These are phyloP conservation scores for Nakazawaea populi DNA, from an alignment of 805 yeast genomes.

Conservation along the genomic window DNA sequence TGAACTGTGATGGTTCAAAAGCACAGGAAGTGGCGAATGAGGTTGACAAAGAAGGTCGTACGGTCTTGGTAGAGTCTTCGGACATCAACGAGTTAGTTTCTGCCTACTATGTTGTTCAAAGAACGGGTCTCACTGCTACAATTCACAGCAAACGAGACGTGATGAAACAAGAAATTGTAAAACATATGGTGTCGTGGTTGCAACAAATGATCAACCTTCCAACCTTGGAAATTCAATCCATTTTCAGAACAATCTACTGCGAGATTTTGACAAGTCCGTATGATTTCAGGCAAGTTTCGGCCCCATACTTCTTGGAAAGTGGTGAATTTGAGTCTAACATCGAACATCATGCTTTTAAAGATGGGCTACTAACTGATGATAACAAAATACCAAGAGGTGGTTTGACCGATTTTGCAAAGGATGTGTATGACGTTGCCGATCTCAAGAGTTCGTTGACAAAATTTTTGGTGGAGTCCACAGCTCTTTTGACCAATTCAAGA, in stretches of 20 bases:
- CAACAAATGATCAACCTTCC: conserved; percentile 32
- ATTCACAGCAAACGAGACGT: conserved; percentile 46
- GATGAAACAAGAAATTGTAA: conserved; percentile 40
- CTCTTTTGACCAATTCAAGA: conserved; percentile 33
- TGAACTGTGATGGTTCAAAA: conserved; percentile 2
- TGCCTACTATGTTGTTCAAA: conserved; percentile 33
- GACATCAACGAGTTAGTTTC: conserved; percentile 21
- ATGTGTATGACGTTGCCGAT: conserved; percentile 21
- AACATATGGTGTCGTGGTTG: conserved; percentile 47
- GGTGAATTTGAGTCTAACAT: background rate
- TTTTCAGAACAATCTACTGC: conserved; percentile 36
- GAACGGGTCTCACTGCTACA: conserved; percentile 50
- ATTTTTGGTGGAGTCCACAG: background rate
- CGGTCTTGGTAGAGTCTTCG: conserved; percentile 31
- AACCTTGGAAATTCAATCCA: conserved; percentile 29
- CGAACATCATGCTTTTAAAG: conserved; percentile 12
- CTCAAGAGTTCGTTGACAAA: conserved; percentile 6
- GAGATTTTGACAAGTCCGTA: conserved; percentile 32
- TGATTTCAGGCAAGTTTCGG: conserved; percentile 3
- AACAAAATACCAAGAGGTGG: conserved; percentile 25
- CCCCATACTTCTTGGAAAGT: conserved; percentile 8
- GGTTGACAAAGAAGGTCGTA: conserved; percentile 47
- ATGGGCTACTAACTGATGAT: conserved; percentile 28
- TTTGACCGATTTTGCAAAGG: conserved; percentile 8
- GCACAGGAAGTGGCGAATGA: conserved; percentile 34